Evolutionary conservation across 73 alveolate species (phyloP), one percentile per base, ranked within the genome.

Genomic region (Stentor roeselii): DNA sequence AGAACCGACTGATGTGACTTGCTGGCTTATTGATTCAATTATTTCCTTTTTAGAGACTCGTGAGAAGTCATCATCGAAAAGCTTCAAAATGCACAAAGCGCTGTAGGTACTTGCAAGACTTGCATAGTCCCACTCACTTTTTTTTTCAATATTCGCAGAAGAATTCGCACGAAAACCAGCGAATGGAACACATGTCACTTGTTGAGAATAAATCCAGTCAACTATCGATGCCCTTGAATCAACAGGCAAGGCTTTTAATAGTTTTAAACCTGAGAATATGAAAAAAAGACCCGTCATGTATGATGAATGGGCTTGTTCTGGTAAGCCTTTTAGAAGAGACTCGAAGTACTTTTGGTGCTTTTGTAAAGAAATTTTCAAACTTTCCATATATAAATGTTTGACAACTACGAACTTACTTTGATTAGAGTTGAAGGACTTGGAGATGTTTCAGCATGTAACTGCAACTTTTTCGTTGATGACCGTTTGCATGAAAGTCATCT

Each of bases 91-190:
- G 38, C 90, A 74, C 15, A 84, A 14, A n/a, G 82, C 78, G 15
- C 86, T 39, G 36, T 84, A 84, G 27, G 90, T 84, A 60, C 83
- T 84, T 35, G 90, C 90, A 6, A 84, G 21, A 1, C 36, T 78
- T 32, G 86, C 77, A 39, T 75, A 75, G 40, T 84, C 90, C 83
- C 83, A 75, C 21, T 37, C 31, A 27, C 31, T 59, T 36, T 31
- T 75, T 11, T 50, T 75, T 74, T 38, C 21, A 14, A 36, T 3
- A 39, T 36, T 21, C 32, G 60, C 75, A 31, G 36, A 74, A 3
- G 83, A 59, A 0, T 74, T 82, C 3, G 86, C 90, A 6, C 86
- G 35, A 34, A 84, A 84, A 3, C 90, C 90, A 76, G 59, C 38
- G 35, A 6, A 36, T 6, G 60, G 36, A 30, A 11, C n/a, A 4